Percentiles rank a stretch among this genome's conserved stretches.
phyloP scores from a whole-genome alignment of 441 rosid genomes.

The Gossypium trilobum region DNA sequence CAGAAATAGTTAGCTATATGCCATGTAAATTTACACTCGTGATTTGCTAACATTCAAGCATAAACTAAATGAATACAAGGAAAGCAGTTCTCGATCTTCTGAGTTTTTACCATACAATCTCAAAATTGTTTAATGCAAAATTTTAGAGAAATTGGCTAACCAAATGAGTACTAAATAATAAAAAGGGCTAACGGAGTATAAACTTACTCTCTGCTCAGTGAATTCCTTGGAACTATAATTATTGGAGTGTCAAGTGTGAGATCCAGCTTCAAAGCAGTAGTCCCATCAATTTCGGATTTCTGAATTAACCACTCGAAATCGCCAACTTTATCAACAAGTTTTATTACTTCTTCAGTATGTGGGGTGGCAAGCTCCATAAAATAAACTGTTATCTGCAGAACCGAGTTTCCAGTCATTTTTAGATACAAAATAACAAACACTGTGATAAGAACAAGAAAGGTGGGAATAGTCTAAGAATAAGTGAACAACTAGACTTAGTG shows the following conservation, averaged over 20 bases:
- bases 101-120: conserved; percentile 10
- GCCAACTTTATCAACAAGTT: conserved; percentile 97
- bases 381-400: conserved; percentile 74
- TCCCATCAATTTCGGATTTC: conserved; percentile 94
- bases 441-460: background rate
- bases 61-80: background rate
- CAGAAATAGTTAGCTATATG: background rate
- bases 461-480: background rate
- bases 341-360: conserved; percentile 85
- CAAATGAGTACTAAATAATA: background rate
- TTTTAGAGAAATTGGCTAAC: conserved; percentile 10
- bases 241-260: conserved; percentile 90
- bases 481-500: background rate
- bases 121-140: background rate
- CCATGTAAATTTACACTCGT: background rate
- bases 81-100: background rate
- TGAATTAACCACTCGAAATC: conserved; percentile 95
- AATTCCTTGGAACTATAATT: conserved; percentile 80
- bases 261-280: conserved; percentile 84
- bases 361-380: conserved; percentile 98
- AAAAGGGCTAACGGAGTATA: conserved; percentile 15
- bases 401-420: conserved; percentile 12
- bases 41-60: background rate
- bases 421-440: conserved; percentile 13
- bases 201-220: conserved; percentile 84